Conservation (phyloP, 2,329 filamentous ascomycete genomes). For the Fusarium incarnatum region DNA sequence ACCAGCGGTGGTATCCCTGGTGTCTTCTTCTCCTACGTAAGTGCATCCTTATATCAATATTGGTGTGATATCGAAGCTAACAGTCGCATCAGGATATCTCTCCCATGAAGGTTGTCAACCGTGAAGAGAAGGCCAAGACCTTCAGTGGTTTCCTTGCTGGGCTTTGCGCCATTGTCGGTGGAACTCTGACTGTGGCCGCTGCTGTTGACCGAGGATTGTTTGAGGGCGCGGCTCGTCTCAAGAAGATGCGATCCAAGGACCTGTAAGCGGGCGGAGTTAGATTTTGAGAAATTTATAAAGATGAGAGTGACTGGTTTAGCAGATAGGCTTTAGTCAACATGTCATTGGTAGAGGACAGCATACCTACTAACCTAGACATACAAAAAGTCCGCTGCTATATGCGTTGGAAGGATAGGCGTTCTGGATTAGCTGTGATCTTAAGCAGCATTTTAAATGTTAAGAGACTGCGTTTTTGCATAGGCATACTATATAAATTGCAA, state of each 20-base stretch:
- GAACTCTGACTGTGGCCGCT: slow-evolving; percentile 94
- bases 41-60: slow-evolving; percentile 51
- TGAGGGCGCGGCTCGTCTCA: slow-evolving; percentile 85
- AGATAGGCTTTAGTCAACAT: slow-evolving; percentile 18
- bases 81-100: slow-evolving; percentile 80
- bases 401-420: slow-evolving; percentile 45
- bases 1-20: slow-evolving; percentile 93
- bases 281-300: background rate
- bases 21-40: slow-evolving; percentile 97
- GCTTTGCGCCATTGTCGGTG: slow-evolving; percentile 92
- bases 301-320: slow-evolving; percentile 18
- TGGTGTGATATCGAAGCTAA: slow-evolving; percentile 29
- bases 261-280: slow-evolving; percentile 52
- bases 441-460: slow-evolving; percentile 33
- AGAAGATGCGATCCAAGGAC: slow-evolving; percentile 82
- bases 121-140: slow-evolving; percentile 87
- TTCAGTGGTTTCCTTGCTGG: slow-evolving; percentile 94
- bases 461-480: slow-evolving; percentile 14
- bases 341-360: slow-evolving; percentile 26
- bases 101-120: slow-evolving; percentile 99
- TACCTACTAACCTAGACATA: slow-evolving; percentile 32
- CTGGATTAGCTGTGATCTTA: slow-evolving; percentile 41
- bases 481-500: background rate
- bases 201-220: slow-evolving; percentile 92
- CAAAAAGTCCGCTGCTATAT: slow-evolving; percentile 41